Base-by-base conservation (phyloP, 2,329 filamentous ascomycete genomes). In the Zymoseptoria ardabiliae region DNA sequence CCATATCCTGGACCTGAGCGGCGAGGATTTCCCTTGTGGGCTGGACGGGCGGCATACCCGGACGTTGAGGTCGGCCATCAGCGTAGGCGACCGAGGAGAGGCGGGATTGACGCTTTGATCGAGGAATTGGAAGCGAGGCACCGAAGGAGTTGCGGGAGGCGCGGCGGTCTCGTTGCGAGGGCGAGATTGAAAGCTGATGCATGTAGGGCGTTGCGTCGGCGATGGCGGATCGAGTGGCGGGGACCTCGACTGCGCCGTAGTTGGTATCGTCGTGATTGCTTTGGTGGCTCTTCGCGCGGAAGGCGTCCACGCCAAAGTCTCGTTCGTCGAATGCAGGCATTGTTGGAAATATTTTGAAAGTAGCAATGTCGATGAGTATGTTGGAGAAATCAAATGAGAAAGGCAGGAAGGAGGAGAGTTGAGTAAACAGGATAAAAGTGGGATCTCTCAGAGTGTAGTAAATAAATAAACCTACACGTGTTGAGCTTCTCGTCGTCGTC, bases 121-220 rank as follows among this genome's bases (percentile, higher is more conserved):
- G 79, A 54, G 88, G 88, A 66, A 91, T 91, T 56, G 87, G 88
- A 17, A 91, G 81, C 20, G 86, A 82, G 54, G 85, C 80, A 63
- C 88, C 88, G 70, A 90, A 90, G 19, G 87, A 90, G 81, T 90
- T 91, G 63, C 88, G 83, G 20, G 88, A 90, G 53, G 82, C 80
- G 65, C 87, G 78, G 62, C 87, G 80, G 65, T 88, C 84, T 73
- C 80, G 85, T 78, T 84, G 84, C 7, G 86, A 90, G 17, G 86
- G 87, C 13, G 82, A 78, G 52, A 86, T 76, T 68, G 85, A 88
- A 69, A 91, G 78, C 69, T 83, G 85, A 80, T 90, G 87, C 87
- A 90, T 90, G 75, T 86, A 87, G 65, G 82, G 79, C 51, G 82
- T 76, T 23, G 83, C 84, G 75, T 91, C 85, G 30, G 87, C 85